phyloP scores from a whole-genome alignment of 495 filamentous ascomycete species.

The Penicillium subrubescens region DNA sequence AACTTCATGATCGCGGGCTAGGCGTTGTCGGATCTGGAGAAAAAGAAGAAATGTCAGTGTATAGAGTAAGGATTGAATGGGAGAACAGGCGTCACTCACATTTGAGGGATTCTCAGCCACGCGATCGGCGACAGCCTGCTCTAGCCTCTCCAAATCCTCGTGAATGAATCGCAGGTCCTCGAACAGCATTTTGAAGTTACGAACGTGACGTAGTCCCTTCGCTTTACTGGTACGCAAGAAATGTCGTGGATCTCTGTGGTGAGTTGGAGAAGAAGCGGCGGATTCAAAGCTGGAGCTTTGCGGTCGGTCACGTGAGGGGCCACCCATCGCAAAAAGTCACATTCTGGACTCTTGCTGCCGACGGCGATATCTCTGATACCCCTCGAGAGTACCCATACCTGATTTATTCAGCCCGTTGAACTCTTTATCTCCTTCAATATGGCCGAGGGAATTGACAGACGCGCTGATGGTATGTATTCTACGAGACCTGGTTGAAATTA shows the following conservation, averaged over 20 bases:
- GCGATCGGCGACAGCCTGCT: constrained; percentile 90
- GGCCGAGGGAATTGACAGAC: constrained; percentile 94
- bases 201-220: neutral
- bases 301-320: constrained; percentile 38
- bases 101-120: constrained; percentile 84
- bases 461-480: constrained; percentile 65
- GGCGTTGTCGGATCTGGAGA: constrained; percentile 74
- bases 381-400: neutral
- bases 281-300: constrained; percentile 36
- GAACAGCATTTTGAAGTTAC: constrained; percentile 64
- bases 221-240: constrained; percentile 1
- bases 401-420: constrained; percentile 7
- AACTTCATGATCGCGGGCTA: constrained; percentile 89
- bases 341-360: constrained; percentile 3
- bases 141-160: constrained; percentile 92
- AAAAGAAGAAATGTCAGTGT: constrained; percentile 31
- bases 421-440: constrained; percentile 49
- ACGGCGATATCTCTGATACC: neutral
- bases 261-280: constrained; percentile 16
- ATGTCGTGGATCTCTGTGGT: constrained; percentile 2
- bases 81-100: constrained; percentile 53
- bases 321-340: constrained; percentile 33
- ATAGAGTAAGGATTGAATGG: neutral
- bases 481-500: neutral
- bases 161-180: constrained; percentile 93